A percentile compares a stretch with the other conserved stretches of the same genome.
These are phyloP conservation scores for Fusarium tanahbumbuense DNA, from an alignment of 2,329 filamentous ascomycete genomes.

Conservation along the genomic window DNA sequence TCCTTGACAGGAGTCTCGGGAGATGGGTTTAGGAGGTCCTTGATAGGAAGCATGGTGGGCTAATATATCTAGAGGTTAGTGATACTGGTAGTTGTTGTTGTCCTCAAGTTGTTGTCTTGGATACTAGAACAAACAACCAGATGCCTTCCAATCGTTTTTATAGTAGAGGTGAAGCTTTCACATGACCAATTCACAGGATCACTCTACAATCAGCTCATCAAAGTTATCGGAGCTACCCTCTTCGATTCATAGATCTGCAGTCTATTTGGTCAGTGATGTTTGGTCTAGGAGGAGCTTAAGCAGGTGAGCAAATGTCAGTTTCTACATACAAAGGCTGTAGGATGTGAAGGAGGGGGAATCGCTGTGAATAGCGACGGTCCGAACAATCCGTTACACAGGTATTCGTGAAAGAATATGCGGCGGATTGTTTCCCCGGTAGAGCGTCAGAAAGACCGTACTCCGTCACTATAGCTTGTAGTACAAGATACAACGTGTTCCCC, in stretches of 20 bases:
- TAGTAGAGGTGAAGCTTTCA: too few species aligned
- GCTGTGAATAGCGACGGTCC: neutral
- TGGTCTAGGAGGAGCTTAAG: accelerated
- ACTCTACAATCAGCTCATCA: too few species aligned
- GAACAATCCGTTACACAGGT: accelerated
- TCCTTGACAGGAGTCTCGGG: too few species aligned
- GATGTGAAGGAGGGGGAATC: accelerated
- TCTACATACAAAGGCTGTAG: neutral
- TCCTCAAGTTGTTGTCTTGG: too few species aligned
- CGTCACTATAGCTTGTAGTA: neutral
- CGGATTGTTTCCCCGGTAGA: neutral
- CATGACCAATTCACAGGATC: accelerated
- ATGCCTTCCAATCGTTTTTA: accelerated
- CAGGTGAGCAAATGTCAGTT: accelerated
- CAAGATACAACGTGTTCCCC: neutral
- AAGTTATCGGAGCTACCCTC: too few species aligned
- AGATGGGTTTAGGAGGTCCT: too few species aligned
- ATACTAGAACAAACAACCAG: accelerated
- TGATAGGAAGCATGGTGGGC: too few species aligned
- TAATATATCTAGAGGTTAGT: too few species aligned
- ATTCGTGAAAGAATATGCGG: accelerated
- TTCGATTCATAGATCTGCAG: accelerated
- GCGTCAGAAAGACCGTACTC: neutral
- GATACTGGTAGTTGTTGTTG: too few species aligned
- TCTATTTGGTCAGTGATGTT: accelerated